phyloP scores from a whole-genome alignment of 371 early-diverging fungal species.

The Mortierella sp. region DNA sequence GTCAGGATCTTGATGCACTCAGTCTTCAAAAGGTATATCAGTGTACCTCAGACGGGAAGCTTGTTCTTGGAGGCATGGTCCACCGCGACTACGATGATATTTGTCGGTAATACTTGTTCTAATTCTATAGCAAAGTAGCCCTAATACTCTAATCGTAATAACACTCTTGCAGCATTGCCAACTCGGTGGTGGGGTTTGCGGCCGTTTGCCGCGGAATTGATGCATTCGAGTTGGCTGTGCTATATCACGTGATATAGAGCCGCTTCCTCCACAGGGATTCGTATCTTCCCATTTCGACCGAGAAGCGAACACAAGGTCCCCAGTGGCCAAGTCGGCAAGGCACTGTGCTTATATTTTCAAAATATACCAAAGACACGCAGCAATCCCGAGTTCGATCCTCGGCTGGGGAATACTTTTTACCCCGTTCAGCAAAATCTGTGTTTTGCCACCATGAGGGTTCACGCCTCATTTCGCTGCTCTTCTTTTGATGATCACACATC shows the following conservation, averaged over 20 bases:
- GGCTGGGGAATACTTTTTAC: constrained; percentile 33
- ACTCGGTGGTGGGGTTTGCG: too few species aligned
- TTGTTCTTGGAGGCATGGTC: constrained; percentile 45
- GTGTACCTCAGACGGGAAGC: constrained; percentile 11
- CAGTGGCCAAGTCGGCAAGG: constrained; percentile 55
- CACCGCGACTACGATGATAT: constrained; percentile 43
- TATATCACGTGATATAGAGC: too few species aligned
- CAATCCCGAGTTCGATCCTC: constrained; percentile 55
- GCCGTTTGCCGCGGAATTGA: too few species aligned
- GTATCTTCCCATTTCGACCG: background rate
- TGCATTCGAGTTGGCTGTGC: too few species aligned
- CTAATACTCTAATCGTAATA: background rate
- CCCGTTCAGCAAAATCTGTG: background rate
- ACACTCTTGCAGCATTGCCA: too few species aligned
- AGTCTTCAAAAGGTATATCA: constrained; percentile 27
- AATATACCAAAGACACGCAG: constrained; percentile 53
- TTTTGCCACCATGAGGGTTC: too few species aligned
- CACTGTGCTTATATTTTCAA: constrained; percentile 51
- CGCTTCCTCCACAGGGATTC: background rate
- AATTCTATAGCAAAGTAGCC: background rate
- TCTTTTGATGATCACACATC: background rate
- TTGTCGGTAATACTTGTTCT: constrained; percentile 22
- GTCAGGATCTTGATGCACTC: constrained; percentile 29
- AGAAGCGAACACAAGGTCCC: constrained; percentile 18
- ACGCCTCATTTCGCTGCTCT: background rate